Conservation (phyloP, 257 asterid species). For the Salvia miltiorrhiza region DNA sequence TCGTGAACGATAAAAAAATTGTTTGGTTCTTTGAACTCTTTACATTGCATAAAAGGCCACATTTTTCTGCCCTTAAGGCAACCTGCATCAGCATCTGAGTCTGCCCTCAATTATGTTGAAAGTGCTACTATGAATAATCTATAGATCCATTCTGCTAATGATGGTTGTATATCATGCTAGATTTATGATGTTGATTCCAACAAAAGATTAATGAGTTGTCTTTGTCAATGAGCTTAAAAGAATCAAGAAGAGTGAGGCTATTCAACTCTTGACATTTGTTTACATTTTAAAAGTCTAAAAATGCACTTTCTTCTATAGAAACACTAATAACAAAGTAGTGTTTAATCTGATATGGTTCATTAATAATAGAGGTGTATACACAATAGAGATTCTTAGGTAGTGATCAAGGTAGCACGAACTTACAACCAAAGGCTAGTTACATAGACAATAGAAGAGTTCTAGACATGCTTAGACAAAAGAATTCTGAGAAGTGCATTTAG, state of each 20-base stretch:
- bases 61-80: neutral
- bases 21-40: neutral
- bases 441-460: neutral
- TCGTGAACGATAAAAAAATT: neutral
- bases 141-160: neutral
- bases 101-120: neutral
- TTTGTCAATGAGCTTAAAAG: neutral
- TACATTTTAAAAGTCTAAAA: neutral
- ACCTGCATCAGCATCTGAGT: conserved; percentile 2
- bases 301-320: neutral
- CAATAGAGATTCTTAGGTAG: neutral
- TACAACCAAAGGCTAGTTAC: neutral
- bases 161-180: neutral
- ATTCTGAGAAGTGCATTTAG: neutral
- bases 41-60: neutral
- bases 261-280: neutral
- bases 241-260: neutral
- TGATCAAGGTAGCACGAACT: neutral
- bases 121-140: neutral
- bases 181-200: neutral
- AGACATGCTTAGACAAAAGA: neutral
- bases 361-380: neutral
- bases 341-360: neutral
- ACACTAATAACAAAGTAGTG: neutral
- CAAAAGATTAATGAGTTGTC: neutral